Conservation (phyloP, 768 basidiomycete species). For the Leucogyrophana mollusca region DNA sequence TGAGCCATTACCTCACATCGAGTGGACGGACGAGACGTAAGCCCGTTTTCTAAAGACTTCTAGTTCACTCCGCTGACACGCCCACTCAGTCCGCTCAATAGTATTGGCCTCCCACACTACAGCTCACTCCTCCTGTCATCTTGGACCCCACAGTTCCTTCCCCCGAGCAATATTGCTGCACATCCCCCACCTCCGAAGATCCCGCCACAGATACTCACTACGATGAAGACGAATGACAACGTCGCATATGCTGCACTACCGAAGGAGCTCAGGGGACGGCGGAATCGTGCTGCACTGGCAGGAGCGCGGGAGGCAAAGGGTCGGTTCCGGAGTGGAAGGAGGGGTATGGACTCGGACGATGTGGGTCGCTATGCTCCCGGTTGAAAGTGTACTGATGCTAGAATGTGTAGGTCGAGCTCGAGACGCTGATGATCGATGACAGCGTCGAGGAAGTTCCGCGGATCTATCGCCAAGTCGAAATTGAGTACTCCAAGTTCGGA, state of each 20-base stretch:
- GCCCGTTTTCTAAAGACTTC: conserved; percentile 19
- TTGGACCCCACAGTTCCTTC: conserved; percentile 54
- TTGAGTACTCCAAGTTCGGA: conserved; percentile 97
- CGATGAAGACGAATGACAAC: conserved; percentile 86
- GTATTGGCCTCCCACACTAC: conserved; percentile 88
- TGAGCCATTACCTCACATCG: conserved; percentile 63
- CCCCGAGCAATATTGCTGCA: conserved; percentile 38
- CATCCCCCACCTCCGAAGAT: conserved; percentile 77
- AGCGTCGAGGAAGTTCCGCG: conserved; percentile 65
- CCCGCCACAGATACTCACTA: conserved; percentile 70
- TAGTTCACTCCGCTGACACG: not conserved
- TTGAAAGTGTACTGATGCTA: not conserved
- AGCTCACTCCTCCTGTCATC: conserved; percentile 70
- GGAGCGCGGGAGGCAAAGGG: conserved; percentile 53
- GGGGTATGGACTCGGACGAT: conserved; percentile 37
- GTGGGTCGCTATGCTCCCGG: conserved; percentile 29
- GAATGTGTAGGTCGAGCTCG: conserved; percentile 48
- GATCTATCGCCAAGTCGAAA: conserved; percentile 90
- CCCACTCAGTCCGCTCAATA: conserved; percentile 73
- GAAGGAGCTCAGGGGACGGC: conserved; percentile 76
- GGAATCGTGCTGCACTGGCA: conserved; percentile 65
- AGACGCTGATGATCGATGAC: conserved; percentile 52
- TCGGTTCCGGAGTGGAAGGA: conserved; percentile 86
- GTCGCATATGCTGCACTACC: conserved; percentile 89
- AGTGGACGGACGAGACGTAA: conserved; percentile 85